These are phyloP conservation scores for Achaetomiella virescens DNA, from an alignment of 495 filamentous ascomycete genomes.

Conservation along the genomic window DNA sequence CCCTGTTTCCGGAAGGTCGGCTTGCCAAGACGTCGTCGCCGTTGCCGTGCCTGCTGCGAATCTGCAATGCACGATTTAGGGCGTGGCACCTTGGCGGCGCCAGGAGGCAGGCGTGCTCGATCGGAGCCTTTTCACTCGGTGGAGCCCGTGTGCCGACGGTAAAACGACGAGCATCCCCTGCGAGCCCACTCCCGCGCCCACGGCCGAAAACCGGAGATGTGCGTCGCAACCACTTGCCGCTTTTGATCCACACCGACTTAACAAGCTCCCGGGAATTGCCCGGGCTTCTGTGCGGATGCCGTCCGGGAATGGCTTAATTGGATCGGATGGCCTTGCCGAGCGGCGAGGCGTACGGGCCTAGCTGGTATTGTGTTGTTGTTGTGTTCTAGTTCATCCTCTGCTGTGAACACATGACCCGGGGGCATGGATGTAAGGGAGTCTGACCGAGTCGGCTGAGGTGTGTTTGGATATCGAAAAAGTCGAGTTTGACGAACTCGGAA, in stretches of 20 bases:
- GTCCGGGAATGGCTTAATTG: not conserved
- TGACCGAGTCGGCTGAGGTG: not conserved
- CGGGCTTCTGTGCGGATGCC: not conserved
- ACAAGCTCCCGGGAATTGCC: not conserved
- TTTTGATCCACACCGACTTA: constrained; percentile 1
- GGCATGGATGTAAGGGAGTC: not conserved
- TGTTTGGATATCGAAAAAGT: no score
- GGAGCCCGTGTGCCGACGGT: constrained; percentile 7
- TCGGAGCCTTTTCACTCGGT: not conserved
- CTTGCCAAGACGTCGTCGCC: not conserved
- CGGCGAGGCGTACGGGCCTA: not conserved
- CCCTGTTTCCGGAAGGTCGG: constrained; percentile 10
- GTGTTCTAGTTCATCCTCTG: not conserved
- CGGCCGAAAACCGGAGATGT: constrained; percentile 11
- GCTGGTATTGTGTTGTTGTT: not conserved
- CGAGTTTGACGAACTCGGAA: no score
- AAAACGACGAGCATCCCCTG: constrained; percentile 8
- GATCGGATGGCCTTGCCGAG: not conserved
- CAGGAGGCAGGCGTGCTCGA: not conserved
- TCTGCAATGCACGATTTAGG: not conserved
- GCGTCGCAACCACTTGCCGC: not conserved
- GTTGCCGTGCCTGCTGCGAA: not conserved
- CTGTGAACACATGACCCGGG: constrained; percentile 3
- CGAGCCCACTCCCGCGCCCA: no score
- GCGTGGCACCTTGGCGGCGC: not conserved